Conservation (phyloP, 495 filamentous ascomycete genomes). For the Echria macrotheca region DNA sequence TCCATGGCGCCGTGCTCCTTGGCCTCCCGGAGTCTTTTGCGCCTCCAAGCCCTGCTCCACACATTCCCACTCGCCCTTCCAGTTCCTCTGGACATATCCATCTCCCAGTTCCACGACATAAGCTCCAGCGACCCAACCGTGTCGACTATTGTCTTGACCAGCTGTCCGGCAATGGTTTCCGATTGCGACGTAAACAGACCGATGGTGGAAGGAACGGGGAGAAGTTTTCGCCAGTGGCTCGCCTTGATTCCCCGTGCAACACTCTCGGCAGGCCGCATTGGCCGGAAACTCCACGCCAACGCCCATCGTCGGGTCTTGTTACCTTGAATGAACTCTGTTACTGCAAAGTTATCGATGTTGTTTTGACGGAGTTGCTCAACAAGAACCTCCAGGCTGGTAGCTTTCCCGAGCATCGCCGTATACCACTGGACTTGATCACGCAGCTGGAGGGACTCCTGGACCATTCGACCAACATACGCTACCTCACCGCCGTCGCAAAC, state of each 20-base stretch:
- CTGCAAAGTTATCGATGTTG: slow-evolving; percentile 70
- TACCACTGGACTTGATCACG: slow-evolving; percentile 71
- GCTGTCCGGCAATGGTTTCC: slow-evolving; percentile 5
- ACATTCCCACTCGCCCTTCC: slow-evolving; percentile 40
- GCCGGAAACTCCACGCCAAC: slow-evolving; percentile 78
- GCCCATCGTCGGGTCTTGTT: slow-evolving; percentile 80
- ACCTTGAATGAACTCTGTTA: slow-evolving; percentile 76
- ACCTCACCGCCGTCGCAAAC: slow-evolving; percentile 80
- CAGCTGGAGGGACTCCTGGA: slow-evolving; percentile 64
- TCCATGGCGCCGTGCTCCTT: slow-evolving; percentile 11
- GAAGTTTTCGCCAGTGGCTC: slow-evolving; percentile 51
- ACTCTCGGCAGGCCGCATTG: slow-evolving; percentile 56
- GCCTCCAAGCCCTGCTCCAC: slow-evolving; percentile 47
- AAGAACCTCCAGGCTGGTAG: slow-evolving; percentile 61
- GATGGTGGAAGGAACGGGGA: slow-evolving; percentile 51
- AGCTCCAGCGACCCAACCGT: slow-evolving; percentile 51
- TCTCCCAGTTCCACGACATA: slow-evolving; percentile 43
- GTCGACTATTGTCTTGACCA: slow-evolving; percentile 16
- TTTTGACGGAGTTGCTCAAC: slow-evolving; percentile 54
- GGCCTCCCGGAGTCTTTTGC: slow-evolving; percentile 25
- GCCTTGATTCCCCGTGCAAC: slow-evolving; percentile 52
- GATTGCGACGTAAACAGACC: slow-evolving; percentile 13
- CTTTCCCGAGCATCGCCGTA: slow-evolving; percentile 84
- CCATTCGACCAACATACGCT: slow-evolving; percentile 68
- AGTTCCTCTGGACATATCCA: slow-evolving; percentile 23